Evolutionary conservation across 2,329 filamentous ascomycete species (phyloP).

Genomic region (Trichoderma guizhouense): DNA sequence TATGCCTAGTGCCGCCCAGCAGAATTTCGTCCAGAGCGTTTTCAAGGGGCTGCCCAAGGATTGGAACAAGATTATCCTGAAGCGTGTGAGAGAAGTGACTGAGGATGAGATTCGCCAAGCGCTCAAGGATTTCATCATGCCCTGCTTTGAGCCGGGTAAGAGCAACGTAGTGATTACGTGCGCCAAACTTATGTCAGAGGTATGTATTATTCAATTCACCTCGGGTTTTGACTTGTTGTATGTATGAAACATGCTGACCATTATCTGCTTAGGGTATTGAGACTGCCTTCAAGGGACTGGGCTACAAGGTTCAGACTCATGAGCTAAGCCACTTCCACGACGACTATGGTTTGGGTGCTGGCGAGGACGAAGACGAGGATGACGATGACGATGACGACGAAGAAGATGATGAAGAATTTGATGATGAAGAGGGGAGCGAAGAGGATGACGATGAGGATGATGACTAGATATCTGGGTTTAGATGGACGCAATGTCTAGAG

Average conservation of each 20-base stretch:
- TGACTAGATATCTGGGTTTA: not conserved
- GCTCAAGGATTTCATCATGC: constrained; percentile 71
- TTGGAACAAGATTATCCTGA: constrained; percentile 74
- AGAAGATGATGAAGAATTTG: constrained; percentile 26
- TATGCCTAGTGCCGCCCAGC: constrained; percentile 74
- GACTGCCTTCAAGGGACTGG: constrained; percentile 68
- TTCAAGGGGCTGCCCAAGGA: constrained; percentile 71
- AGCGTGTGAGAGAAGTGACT: constrained; percentile 70
- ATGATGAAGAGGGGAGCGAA: constrained; percentile 20
- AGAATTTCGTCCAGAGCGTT: constrained; percentile 80
- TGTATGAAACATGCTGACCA: not conserved
- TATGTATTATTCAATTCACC: constrained; percentile 41
- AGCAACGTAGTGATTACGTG: constrained; percentile 88
- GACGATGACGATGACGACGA: constrained; percentile 47
- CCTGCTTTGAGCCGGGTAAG: constrained; percentile 74
- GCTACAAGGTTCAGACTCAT: constrained; percentile 75
- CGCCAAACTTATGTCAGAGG: constrained; percentile 79
- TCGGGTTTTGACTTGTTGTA: too few relatives aligned
- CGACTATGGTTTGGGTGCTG: constrained; percentile 76
- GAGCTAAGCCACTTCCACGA: constrained; percentile 80
- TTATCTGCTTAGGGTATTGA: constrained; percentile 61
- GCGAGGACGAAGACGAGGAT: constrained; percentile 55
- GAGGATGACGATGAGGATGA: not conserved
- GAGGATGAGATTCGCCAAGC: constrained; percentile 72
- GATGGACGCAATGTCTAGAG: not conserved